These are phyloP conservation scores for Leucogyrophana mollusca DNA, from an alignment of 768 basidiomycete genomes.

Conservation along the genomic window DNA sequence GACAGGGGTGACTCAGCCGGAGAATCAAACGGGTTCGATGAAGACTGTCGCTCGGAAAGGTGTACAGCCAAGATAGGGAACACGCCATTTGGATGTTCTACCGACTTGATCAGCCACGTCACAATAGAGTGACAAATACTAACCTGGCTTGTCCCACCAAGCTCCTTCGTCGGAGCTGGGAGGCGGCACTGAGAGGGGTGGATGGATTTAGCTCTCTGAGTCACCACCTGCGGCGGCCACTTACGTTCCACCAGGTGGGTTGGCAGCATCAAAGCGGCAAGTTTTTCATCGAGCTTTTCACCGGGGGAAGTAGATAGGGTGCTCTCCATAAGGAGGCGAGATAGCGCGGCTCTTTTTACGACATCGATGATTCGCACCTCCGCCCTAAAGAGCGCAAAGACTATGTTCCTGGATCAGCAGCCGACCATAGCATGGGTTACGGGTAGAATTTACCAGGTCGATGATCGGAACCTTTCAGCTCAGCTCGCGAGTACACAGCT, in stretches of 20 bases:
- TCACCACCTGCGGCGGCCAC: not conserved
- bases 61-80: slow-evolving; percentile 43
- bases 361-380: slow-evolving; percentile 79
- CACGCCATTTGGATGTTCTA: slow-evolving; percentile 61
- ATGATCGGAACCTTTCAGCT: slow-evolving; percentile 92
- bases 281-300: slow-evolving; percentile 69
- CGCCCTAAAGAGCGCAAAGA: slow-evolving; percentile 81
- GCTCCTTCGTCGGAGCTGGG: slow-evolving; percentile 74
- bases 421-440: not conserved
- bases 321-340: slow-evolving; percentile 64
- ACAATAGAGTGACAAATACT: slow-evolving; percentile 10
- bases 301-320: slow-evolving; percentile 61
- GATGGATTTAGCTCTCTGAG: not conserved
- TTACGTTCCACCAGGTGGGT: slow-evolving; percentile 35
- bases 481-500: slow-evolving; percentile 78
- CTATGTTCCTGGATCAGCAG: slow-evolving; percentile 35
- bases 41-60: slow-evolving; percentile 16
- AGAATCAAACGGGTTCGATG: slow-evolving; percentile 74
- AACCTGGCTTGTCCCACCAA: slow-evolving; percentile 82
- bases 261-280: slow-evolving; percentile 56
- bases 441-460: slow-evolving; percentile 64
- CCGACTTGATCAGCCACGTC: slow-evolving; percentile 3
- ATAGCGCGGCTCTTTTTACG: slow-evolving; percentile 68
- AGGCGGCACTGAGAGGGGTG: slow-evolving; percentile 60
- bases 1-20: slow-evolving; percentile 62